These are phyloP conservation scores for Pontederia paniculata DNA, from an alignment of 176 grass and related monocot genomes.

Conservation along the genomic window DNA sequence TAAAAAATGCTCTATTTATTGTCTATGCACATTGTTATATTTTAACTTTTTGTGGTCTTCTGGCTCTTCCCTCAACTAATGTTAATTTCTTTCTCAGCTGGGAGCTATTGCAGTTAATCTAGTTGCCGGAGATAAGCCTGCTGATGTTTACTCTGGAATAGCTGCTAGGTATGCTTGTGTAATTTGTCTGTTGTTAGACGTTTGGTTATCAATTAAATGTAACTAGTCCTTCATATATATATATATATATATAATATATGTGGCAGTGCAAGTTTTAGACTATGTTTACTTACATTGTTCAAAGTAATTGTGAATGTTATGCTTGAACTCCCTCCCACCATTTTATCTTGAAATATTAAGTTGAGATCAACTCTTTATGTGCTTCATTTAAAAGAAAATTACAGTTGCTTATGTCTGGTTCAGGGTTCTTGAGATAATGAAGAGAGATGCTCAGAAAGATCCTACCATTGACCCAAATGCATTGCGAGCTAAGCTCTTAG, in stretches of 20 bases:
- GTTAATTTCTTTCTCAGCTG: conserved; percentile 42
- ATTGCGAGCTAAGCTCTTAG: conserved; percentile 47
- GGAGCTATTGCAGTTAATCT: conserved; percentile 88
- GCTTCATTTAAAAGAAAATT: background rate
- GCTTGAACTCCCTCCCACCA: background rate
- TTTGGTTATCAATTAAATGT: background rate
- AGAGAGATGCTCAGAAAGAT: conserved; percentile 66
- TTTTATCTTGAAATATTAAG: conserved; percentile 2
- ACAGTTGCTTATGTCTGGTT: conserved; percentile 14
- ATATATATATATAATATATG: too few species aligned
- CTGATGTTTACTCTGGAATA: conserved; percentile 97
- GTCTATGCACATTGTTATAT: too few species aligned
- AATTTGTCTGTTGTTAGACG: conserved; percentile 17
- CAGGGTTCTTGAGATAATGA: conserved; percentile 88
- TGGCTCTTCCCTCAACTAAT: too few species aligned
- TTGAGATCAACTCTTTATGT: too few species aligned
- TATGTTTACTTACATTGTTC: background rate
- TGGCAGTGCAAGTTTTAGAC: too few species aligned
- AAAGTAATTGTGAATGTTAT: background rate
- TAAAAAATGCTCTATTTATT: too few species aligned
- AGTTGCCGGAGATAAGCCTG: conserved; percentile 82
- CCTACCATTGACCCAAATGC: conserved; percentile 43
- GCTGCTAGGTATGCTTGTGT: conserved; percentile 58
- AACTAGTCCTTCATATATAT: too few species aligned
- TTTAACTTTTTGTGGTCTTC: too few species aligned